A percentile compares a stretch with the other conserved stretches of the same genome.
Conservation (phyloP, 495 filamentous ascomycete species). For the Durotheca rogersii region DNA sequence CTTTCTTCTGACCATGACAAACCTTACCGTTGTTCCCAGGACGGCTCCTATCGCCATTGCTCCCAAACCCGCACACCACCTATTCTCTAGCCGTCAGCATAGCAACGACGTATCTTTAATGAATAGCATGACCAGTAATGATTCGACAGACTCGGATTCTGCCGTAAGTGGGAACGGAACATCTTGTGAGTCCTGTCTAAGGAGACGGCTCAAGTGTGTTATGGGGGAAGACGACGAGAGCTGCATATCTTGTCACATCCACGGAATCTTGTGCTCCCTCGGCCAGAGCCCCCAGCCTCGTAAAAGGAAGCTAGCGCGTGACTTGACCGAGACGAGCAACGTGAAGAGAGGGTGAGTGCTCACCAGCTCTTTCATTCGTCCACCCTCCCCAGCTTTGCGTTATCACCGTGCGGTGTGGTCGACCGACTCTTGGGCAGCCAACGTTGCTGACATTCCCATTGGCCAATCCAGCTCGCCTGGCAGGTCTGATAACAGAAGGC, state of each 20-base stretch:
- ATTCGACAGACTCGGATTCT: conserved; percentile 53
- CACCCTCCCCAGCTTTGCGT: conserved; percentile 34
- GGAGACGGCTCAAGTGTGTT: conserved; percentile 85
- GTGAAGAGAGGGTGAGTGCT: conserved; percentile 59
- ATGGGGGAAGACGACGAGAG: conserved; percentile 70
- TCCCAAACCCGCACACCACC: conserved; percentile 49
- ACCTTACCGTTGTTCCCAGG: conserved; percentile 49
- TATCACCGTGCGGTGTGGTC: conserved; percentile 31
- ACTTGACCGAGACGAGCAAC: conserved; percentile 57
- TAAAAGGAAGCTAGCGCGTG: conserved; percentile 70
- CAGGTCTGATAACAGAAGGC: conserved; percentile 54
- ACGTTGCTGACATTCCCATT: conserved; percentile 48
- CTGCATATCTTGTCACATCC: conserved; percentile 64
- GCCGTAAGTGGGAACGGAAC: conserved; percentile 41
- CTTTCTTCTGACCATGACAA: conserved; percentile 50
- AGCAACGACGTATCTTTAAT: conserved; percentile 42
- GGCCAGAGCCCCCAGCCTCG: conserved; percentile 65
- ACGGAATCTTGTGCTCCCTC: conserved; percentile 63
- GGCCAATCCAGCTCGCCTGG: conserved; percentile 52
- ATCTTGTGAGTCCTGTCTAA: conserved; percentile 67
- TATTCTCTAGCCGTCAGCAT: conserved; percentile 46
- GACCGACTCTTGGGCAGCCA: conserved; percentile 22
- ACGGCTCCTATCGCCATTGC: conserved; percentile 61
- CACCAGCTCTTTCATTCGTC: conserved; percentile 34
- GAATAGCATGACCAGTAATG: conserved; percentile 48